Evolutionary conservation across 257 asterid genomes (phyloP), one percentile per base, ranked within the genome.

Genomic region (Nemophila menziesii): DNA sequence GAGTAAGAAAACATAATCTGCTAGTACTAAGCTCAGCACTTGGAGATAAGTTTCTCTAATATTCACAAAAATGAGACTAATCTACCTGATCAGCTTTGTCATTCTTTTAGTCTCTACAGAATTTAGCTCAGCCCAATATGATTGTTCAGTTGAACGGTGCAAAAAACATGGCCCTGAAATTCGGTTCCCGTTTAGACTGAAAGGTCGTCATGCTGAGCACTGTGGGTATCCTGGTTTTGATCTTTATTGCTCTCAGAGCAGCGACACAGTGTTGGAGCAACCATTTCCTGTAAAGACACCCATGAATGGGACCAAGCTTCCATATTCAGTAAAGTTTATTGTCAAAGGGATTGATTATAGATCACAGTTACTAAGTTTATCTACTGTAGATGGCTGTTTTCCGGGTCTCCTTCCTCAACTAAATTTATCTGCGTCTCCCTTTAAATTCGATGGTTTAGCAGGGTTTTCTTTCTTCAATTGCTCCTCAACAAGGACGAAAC

Each of bases 191-290:
- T 29, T 29, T 29, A 10, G 36, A 29, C 36, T 29, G 36, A 29
- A 29, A 5, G 36, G 36, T 29, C 36, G 3, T 1, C 36, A 29
- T 2, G 8, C 2, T 2, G 36, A 29, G 36, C 36, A 29, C 36
- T 29, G 36, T 29, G 36, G 36, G 12, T 29, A 29, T 13, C 9
- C 36, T 3, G 36, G 36, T 29, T 29, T 29, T 13, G 9, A 29
- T 13, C 36, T 29, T 7, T 29, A 29, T 7, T 29, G 36, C 9
- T 29, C 36, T 29, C 36, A 29, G 33, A 21, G 36, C 8, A 11
- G 18, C 0, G 46, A 44, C 0, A 54, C 60, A 0, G 45, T 54
- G 22, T 21, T 44, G 52, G 60, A 54, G 39, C 4, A 44, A 7
- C 55, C 36, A 21, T 40, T 51, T 45, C 42, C 48, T 3, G 20